phyloP scores from a whole-genome alignment of 345 rosid species.

The Eucalyptus pauciflora region DNA sequence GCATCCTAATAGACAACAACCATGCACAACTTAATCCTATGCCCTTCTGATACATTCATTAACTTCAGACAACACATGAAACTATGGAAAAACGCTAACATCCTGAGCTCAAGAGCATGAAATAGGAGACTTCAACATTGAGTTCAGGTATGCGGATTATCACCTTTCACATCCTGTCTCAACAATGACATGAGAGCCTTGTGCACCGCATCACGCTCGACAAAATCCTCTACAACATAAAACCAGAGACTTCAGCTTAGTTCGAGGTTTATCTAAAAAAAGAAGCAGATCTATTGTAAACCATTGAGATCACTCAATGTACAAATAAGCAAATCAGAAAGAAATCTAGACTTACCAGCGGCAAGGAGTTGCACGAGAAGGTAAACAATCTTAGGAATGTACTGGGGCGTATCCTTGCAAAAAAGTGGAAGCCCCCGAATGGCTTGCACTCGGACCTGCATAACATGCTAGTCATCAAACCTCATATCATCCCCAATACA shows the following conservation, averaged over 20 bases:
- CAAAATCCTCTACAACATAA: constrained; percentile 53
- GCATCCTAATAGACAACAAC: neutral
- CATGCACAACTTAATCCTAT: neutral
- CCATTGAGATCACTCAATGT: neutral
- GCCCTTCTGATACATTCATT: neutral
- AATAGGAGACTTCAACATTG: neutral
- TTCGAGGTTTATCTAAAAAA: neutral
- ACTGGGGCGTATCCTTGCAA: constrained; percentile 84
- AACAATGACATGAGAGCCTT: constrained; percentile 91
- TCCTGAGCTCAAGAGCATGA: neutral
- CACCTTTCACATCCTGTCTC: constrained; percentile 98
- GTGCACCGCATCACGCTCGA: constrained; percentile 96
- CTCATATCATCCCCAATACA: neutral
- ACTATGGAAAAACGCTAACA: neutral
- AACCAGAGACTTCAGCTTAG: neutral
- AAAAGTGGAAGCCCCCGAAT: constrained; percentile 91
- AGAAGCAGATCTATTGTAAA: neutral
- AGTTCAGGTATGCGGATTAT: neutral
- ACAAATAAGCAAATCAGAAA: neutral
- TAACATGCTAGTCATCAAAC: neutral
- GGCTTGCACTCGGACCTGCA: constrained; percentile 97
- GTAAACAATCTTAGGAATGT: constrained; percentile 72
- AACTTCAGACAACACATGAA: neutral
- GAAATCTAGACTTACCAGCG: constrained; percentile 38
- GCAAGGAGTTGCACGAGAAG: constrained; percentile 77